phyloP scores from a whole-genome alignment of 352 stramenopile genomes.

The Globisporangium cederbergense region DNA sequence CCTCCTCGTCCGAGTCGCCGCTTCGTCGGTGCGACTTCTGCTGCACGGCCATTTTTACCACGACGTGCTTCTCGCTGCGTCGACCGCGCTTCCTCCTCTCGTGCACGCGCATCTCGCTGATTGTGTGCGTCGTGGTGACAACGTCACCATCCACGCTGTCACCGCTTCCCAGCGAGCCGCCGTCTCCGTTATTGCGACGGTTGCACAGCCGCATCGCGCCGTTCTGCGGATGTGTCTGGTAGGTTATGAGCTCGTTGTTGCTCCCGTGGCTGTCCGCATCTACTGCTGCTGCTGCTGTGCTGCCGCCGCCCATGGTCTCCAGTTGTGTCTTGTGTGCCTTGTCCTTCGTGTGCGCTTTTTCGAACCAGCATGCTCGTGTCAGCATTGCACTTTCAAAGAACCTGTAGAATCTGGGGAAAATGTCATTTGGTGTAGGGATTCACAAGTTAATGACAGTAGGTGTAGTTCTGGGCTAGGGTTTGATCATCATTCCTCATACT shows the following conservation, averaged over 20 bases:
- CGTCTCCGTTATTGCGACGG: neutral
- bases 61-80: slow-evolving; percentile 13
- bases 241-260: neutral
- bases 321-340: neutral
- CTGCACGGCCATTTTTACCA: slow-evolving; percentile 13
- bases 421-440: too few relatives aligned
- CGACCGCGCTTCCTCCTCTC: slow-evolving; percentile 7
- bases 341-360: neutral
- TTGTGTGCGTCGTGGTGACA: slow-evolving; percentile 13
- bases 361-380: neutral
- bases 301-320: neutral
- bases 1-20: slow-evolving; percentile 5
- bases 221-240: neutral
- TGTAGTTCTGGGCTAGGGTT: too few relatives aligned
- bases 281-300: neutral
- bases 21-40: neutral
- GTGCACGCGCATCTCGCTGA: slow-evolving; percentile 14
- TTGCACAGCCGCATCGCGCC: neutral
- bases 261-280: neutral
- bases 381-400: neutral
- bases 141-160: slow-evolving; percentile 5
- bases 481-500: too few relatives aligned
- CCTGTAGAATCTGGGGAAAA: neutral
- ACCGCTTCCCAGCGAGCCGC: neutral
- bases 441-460: too few relatives aligned